Conservation (phyloP, 2,329 filamentous ascomycete species). For the Botrytis squamosa region DNA sequence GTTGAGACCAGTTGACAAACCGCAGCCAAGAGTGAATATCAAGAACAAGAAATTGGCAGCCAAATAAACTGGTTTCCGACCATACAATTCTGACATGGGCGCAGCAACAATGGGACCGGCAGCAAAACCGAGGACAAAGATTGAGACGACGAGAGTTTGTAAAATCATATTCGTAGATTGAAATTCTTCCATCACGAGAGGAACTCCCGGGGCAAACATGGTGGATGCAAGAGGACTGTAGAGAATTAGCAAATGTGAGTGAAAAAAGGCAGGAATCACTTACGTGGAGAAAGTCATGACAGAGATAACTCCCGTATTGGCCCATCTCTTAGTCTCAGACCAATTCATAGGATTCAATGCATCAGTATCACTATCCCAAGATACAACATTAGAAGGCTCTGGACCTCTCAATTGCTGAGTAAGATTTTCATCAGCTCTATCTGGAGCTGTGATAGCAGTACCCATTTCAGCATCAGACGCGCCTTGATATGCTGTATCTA, state of each 20-base stretch:
- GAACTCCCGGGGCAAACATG: conserved; percentile 51
- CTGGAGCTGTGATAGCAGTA: too few relatives aligned
- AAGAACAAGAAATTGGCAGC: conserved; percentile 50
- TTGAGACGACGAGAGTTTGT: conserved; percentile 59
- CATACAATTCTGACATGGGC: conserved; percentile 60
- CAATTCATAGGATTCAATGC: conserved; percentile 48
- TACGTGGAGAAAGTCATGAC: conserved; percentile 14
- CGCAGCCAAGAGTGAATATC: conserved; percentile 44
- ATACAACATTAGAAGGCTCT: conserved; percentile 71
- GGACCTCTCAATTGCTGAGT: neutral
- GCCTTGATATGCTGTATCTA: neutral
- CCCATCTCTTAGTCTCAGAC: conserved; percentile 22
- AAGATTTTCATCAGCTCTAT: neutral
- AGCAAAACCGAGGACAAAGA: conserved; percentile 59
- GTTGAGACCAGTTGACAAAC: conserved; percentile 47
- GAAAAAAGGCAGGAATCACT: neutral
- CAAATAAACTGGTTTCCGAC: conserved; percentile 52
- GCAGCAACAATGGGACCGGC: conserved; percentile 59
- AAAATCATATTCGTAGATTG: conserved; percentile 44
- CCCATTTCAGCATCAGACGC: neutral
- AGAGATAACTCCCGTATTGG: conserved; percentile 8
- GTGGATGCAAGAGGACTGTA: conserved; percentile 46
- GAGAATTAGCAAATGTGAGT: neutral
- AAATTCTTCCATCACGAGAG: conserved; percentile 48
- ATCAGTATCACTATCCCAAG: conserved; percentile 43